Conservation (phyloP, 169 alveolate species). For the Toxoplasma gondii region DNA sequence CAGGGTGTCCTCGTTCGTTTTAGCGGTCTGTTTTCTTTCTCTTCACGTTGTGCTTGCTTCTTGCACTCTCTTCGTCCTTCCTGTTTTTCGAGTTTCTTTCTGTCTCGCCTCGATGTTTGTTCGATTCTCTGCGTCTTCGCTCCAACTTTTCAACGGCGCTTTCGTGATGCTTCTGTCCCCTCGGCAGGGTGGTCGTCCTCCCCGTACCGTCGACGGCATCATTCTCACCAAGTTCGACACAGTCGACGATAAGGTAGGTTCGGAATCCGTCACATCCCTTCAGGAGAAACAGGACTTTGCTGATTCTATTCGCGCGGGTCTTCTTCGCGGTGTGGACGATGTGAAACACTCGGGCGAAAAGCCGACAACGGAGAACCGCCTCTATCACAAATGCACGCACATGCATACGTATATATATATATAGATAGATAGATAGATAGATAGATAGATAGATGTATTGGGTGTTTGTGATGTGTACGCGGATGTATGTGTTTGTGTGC, state of each 20-base stretch:
- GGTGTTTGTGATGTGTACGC: neutral
- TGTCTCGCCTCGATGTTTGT: neutral
- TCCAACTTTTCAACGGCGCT: no score
- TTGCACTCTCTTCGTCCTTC: neutral
- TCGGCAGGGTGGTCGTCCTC: constrained; percentile 72
- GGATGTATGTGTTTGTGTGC: neutral
- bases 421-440: neutral
- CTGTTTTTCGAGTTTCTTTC: constrained; percentile 34
- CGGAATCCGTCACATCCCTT: neutral
- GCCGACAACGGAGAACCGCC: neutral
- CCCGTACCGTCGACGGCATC: constrained; percentile 99
- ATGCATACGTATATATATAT: neutral
- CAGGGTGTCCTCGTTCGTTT: neutral
- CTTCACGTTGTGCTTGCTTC: constrained; percentile 18
- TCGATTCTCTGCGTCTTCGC: constrained; percentile 4
- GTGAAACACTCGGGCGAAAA: neutral
- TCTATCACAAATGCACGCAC: neutral
- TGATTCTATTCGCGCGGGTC: no score
- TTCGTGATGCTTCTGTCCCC: neutral
- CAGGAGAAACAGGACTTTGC: neutral
- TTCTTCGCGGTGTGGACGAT: no score
- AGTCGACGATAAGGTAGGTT: constrained; percentile 62
- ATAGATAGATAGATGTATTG: neutral
- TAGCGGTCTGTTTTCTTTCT: neutral
- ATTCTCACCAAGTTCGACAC: constrained; percentile 99